Base-by-base conservation (phyloP, 192 early-diverging fungal species). In the Coemansia sp. region DNA sequence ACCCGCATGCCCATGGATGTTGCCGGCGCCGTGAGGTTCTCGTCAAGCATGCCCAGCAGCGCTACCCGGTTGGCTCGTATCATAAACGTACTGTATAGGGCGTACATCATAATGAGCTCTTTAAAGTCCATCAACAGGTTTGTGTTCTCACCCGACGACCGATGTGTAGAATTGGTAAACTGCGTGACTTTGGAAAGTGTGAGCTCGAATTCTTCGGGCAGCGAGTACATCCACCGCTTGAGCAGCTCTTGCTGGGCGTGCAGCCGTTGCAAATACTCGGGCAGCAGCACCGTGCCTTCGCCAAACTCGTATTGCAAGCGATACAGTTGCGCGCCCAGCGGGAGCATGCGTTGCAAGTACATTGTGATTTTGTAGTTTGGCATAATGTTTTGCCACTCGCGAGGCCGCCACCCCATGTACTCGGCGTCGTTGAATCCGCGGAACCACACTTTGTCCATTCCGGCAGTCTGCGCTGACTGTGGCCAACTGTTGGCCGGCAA, bases 51-150 rank as follows among this genome's bases (percentile, higher is more conserved):
- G 1, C 66, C 70, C 35, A 79, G 47, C 39, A 79, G 45, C 3
- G 76, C 76, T 15, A 79, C 70, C 35, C 76, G 76, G 57, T 79
- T 79, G 17, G 76, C 76, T 12, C 76, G 70, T 50, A 79, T 69
- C 60, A 79, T 25, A 47, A 79, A 62, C 9, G 70, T 69, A n/a
- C 71, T 72, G 41, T 79, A 79, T 35, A 79, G 52, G 6, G 66
- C 70, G 29, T 68, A 72, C 2, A 61, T 79, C 76, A 79, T 79
- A 22, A 73, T 71, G n/a, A 79, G 70, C 70, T 79, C 76, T 57
- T 79, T 79, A 43, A 79, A 79, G 17, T 70, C 69, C 76, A 79
- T 79, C 11, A 70, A 29, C 60, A 72, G 5, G 57, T 79, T 79
- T 9, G 38, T 57, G 38, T 58, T 65, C 41, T 66, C 70, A 51